Base-by-base conservation (phyloP, 2,329 filamentous ascomycete genomes). In the Colletotrichum abscissum region DNA sequence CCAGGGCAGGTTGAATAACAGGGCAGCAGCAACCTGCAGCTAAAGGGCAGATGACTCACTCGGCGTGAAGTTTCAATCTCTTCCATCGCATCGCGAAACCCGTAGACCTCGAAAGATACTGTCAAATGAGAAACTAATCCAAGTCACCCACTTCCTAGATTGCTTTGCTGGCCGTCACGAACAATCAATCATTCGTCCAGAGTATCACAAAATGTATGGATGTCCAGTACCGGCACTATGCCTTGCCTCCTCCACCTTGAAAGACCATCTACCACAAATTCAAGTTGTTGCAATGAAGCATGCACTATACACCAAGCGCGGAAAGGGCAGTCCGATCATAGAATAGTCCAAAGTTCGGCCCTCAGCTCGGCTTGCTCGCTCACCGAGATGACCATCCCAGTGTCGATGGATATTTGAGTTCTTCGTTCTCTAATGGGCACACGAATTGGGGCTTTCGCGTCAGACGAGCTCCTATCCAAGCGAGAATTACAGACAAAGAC, bases 371-470 rank as follows among this genome's bases (percentile, higher is more conserved):
- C 42, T 46, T 14, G 42, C 42, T 46, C 16, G 42, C 42, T n/a
- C 42, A 46, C 16, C 14, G 42, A 22, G n/a, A 26, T n/a, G 7
- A 24, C 24, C 22, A 33, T 67, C 5, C 33, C 26, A 5, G 35
- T 59, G n/a, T 73, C 22, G 28, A 62, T n/a, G 24, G 1, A 14
- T 4, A 35, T 26, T n/a, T 8, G 35, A 11, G 24, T 79, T 26
- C 75, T 79, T 46, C 85, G 87, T 66, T 78, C 86, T 49, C 85
- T 81, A 4, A 82, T 81, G 3, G 85, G 85, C 4, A 82, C 81
- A 4, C 85, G 85, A 1, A 87, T 90, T 76, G 92, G 90, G 91
- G 90, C 91, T 12, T 90, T 94, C 67, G 89, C 92, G 77, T 88
- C 94, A 83, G 90, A 89, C 76, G 88, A 91, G 75, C 78, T 84